Evolutionary conservation across 352 stramenopile species (phyloP), one percentile per base, ranked within the genome.

Genomic region (Globisporangium splendens): DNA sequence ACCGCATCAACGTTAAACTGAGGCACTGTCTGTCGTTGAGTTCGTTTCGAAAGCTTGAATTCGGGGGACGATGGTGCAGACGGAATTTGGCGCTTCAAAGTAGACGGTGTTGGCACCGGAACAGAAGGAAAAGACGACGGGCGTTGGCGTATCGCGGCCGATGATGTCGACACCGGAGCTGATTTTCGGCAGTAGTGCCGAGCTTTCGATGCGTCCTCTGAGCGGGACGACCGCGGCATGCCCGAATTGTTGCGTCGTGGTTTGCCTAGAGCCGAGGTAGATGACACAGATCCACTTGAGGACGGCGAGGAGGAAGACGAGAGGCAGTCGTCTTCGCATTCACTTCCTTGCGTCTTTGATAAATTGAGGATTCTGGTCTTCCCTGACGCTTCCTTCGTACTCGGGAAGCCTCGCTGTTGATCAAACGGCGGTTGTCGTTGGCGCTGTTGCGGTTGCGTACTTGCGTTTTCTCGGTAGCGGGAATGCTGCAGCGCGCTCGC

Each of bases 291-390:
- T 31, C 24, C 24, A 31, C 24, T 31, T 1, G 77, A 74, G 60
- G 74, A 75, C 41, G 74, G 85, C 53, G 56, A 71, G 8, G 67
- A 70, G 13, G 68, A 66, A 48, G 66, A 86, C n/a, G 80, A 86
- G 49, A 74, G 74, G 42, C 69, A 74, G 17, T 50, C 46, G 21
- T 11, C 20, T 31, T 11, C 8, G 46, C 18, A 31, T 24, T 21
- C 21, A 12, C 18, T 8, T 31, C 24, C 24, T 31, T 31, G 24
- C 24, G 24, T n/a, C 17, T 3, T 21, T 17, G 46, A 50, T 24
- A 50, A 11, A 24, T 50, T 50, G 46, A 50, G 18, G 7, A 50
- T 13, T 24, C 33, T 33, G 2, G 46, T 50, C 46, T 50, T 50
- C 46, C 18, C 11, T 24, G 46, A 38, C 46, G 46, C 20, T 24